Conservation (phyloP, 2,329 filamentous ascomycete genomes). For the Alternaria arborescens region DNA sequence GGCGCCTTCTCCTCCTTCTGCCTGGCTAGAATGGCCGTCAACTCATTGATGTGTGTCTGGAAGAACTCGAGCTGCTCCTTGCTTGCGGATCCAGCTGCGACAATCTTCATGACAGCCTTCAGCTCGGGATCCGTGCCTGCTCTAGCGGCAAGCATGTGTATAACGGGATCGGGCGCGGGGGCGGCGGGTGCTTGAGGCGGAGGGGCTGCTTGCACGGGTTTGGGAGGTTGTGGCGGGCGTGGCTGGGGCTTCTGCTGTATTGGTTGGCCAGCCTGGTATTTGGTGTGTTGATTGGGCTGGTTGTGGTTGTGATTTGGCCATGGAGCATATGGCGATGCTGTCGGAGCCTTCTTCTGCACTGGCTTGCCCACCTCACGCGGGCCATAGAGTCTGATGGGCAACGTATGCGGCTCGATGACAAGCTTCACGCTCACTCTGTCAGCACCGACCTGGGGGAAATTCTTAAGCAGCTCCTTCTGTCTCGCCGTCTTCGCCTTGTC, state of each 20-base stretch:
- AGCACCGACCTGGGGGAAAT: constrained; percentile 48
- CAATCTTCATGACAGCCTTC: constrained; percentile 82
- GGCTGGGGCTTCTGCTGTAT: constrained; percentile 33
- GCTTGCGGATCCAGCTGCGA: constrained; percentile 77
- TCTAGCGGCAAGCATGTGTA: constrained; percentile 78
- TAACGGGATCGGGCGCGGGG: constrained; percentile 74
- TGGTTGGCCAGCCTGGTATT: constrained; percentile 33
- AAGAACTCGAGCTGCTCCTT: constrained; percentile 77
- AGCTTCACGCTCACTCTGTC: constrained; percentile 54
- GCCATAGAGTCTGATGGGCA: constrained; percentile 66
- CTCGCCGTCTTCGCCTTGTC: constrained; percentile 64
- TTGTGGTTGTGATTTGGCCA: constrained; percentile 48
- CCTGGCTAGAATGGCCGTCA: constrained; percentile 64
- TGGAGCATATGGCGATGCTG: constrained; percentile 38
- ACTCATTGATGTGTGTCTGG: constrained; percentile 81
- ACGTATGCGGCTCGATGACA: constrained; percentile 79
- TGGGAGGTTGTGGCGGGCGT: constrained; percentile 35
- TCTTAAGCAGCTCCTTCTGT: constrained; percentile 61
- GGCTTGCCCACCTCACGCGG: constrained; percentile 38
- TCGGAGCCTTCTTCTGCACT: constrained; percentile 41
- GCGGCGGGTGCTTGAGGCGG: constrained; percentile 35
- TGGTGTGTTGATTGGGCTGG: constrained; percentile 36
- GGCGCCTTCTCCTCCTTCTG: constrained; percentile 49
- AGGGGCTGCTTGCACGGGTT: constrained; percentile 37
- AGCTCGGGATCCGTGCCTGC: constrained; percentile 77